phyloP scores from a whole-genome alignment of 495 filamentous ascomycete species.

The Glonium stellatum region DNA sequence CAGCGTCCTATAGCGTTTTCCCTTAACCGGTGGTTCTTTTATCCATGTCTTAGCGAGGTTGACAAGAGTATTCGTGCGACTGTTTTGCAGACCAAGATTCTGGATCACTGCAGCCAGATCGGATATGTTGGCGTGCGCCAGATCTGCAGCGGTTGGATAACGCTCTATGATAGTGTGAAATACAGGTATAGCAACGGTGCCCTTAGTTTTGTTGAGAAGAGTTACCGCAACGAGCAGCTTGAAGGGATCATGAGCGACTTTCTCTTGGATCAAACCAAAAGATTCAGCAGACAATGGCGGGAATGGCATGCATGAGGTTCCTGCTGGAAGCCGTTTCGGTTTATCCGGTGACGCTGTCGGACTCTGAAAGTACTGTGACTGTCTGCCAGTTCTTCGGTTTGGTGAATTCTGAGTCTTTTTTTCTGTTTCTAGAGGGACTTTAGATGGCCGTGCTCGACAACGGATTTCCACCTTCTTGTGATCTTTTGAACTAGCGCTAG shows the following conservation, averaged over 20 bases:
- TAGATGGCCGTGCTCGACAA: neutral
- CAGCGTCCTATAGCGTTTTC: conserved; percentile 55
- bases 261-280: conserved; percentile 83
- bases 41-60: conserved; percentile 66
- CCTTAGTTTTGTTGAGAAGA: conserved; percentile 76
- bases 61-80: conserved; percentile 54
- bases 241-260: conserved; percentile 57
- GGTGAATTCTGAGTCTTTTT: neutral
- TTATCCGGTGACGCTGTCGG: neutral
- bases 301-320: conserved; percentile 31
- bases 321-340: neutral
- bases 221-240: conserved; percentile 36
- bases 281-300: conserved; percentile 31
- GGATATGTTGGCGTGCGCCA: conserved; percentile 52
- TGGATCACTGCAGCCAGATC: conserved; percentile 59
- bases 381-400: too few species aligned
- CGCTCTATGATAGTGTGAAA: conserved; percentile 59
- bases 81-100: conserved; percentile 68
- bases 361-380: too few species aligned
- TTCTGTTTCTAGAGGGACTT: neutral
- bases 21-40: conserved; percentile 51
- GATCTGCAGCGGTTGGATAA: conserved; percentile 59
- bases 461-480: too few species aligned
- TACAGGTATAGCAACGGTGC: conserved; percentile 66
- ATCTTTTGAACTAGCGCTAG: too few species aligned